These are phyloP conservation scores for Thymus quinquecostatus DNA, from an alignment of 257 asterid genomes.

Conservation along the genomic window DNA sequence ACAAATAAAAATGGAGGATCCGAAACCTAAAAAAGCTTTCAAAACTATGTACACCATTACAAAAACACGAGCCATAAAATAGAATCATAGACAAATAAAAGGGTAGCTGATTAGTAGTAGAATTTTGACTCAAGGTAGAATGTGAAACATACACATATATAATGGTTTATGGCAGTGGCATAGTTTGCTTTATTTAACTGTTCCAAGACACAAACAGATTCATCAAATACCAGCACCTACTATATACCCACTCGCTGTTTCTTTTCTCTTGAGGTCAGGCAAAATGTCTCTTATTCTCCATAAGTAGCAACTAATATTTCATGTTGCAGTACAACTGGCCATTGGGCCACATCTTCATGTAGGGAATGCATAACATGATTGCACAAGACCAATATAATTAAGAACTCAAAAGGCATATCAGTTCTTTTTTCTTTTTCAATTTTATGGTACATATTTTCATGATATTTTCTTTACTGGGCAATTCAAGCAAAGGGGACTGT, in stretches of 20 bases:
- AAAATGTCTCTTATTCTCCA: constrained; percentile 22
- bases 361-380: background rate
- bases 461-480: constrained; percentile 1
- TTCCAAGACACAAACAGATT: constrained; percentile 9
- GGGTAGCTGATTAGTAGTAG: background rate
- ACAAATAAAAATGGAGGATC: constrained; percentile 21
- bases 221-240: constrained; percentile 28
- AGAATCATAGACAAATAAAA: constrained; percentile 2
- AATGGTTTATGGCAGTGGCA: constrained; percentile 11
- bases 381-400: constrained; percentile 24
- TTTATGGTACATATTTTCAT: background rate
- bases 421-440: background rate
- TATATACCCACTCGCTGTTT: constrained; percentile 15
- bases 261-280: constrained; percentile 17
- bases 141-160: constrained; percentile 6
- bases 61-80: background rate
- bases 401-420: constrained; percentile 25
- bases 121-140: constrained; percentile 14
- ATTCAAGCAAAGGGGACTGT: background rate
- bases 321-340: constrained; percentile 16
- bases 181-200: constrained; percentile 20
- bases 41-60: constrained; percentile 7
- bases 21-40: constrained; percentile 1
- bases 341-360: background rate
- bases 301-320: constrained; percentile 6